phyloP scores from a whole-genome alignment of 345 rosid genomes.

The Acer negundo region DNA sequence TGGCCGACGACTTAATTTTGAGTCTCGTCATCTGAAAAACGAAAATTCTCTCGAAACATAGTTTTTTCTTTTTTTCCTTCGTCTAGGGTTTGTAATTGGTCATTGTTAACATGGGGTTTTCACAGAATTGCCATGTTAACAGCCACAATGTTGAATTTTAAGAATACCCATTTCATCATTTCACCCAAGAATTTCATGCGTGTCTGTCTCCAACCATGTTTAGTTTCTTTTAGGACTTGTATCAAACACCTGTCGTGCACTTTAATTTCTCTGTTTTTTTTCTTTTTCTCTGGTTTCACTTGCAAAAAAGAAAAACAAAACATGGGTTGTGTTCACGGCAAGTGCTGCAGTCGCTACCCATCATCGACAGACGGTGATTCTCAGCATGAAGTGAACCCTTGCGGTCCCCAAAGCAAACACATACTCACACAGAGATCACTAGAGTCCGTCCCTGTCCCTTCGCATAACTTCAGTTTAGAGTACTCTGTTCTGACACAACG shows the following conservation, averaged over 20 bases:
- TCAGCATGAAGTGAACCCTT: slow-evolving; percentile 23
- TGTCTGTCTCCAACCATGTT: not conserved
- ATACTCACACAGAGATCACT: slow-evolving; percentile 59
- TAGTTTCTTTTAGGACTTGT: slow-evolving; percentile 27
- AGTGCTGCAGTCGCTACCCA: slow-evolving; percentile 73
- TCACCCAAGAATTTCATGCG: slow-evolving; percentile 16
- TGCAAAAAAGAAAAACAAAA: not conserved
- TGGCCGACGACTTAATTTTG: not conserved
- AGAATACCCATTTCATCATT: slow-evolving; percentile 25
- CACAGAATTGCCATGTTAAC: slow-evolving; percentile 20
- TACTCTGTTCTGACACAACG: slow-evolving; percentile 76
- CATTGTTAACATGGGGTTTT: slow-evolving; percentile 26
- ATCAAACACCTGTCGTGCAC: slow-evolving; percentile 27
- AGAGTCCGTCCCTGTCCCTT: slow-evolving; percentile 62
- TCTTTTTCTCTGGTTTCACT: slow-evolving; percentile 1
- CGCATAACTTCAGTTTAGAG: slow-evolving; percentile 63
- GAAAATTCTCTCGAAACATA: slow-evolving; percentile 6
- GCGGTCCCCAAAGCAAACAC: slow-evolving; percentile 36
- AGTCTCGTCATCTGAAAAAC: not conserved
- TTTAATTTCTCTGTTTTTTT: slow-evolving; percentile 13
- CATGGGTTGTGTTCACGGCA: slow-evolving; percentile 94
- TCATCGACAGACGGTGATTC: slow-evolving; percentile 62
- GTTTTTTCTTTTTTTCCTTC: slow-evolving; percentile 19
- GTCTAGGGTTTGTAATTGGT: slow-evolving; percentile 23
- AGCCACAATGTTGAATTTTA: slow-evolving; percentile 33